Percentiles rank a stretch among this genome's conserved stretches.
Conservation (phyloP, 305 asterid genomes). For the Fraxinus baroniana region DNA sequence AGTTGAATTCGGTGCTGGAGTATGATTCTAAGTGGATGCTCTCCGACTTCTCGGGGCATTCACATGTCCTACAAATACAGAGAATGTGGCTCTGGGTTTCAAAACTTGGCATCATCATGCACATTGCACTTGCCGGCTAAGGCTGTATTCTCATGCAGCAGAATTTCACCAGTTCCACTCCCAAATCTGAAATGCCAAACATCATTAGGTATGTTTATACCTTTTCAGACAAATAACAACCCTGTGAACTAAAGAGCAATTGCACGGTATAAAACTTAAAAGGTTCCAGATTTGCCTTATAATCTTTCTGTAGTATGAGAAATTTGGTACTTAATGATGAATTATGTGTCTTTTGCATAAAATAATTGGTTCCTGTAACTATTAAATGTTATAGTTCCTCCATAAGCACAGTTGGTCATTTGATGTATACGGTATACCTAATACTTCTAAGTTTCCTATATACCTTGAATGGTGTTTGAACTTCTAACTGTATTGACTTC, state of each 20-base stretch:
- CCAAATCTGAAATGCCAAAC: background rate
- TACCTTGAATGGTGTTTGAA: background rate
- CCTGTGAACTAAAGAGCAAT: background rate
- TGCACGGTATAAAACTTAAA: background rate
- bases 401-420: background rate
- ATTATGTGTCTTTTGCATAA: background rate
- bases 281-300: background rate
- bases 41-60: constrained; percentile 10
- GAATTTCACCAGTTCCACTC: background rate
- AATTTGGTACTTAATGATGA: background rate
- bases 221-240: background rate
- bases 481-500: background rate
- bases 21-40: constrained; percentile 20
- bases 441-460: background rate
- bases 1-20: background rate
- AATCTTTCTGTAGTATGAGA: background rate
- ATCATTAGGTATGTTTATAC: constrained; percentile 11
- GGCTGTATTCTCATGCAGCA: background rate
- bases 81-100: background rate
- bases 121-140: background rate
- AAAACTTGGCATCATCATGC: constrained; percentile 5
- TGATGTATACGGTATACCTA: background rate
- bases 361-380: background rate
- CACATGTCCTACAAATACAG: constrained; percentile 3
- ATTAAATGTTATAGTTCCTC: background rate